These are phyloP conservation scores for Penicillium sp. DNA, from an alignment of 2,329 filamentous ascomycete genomes.

Conservation along the genomic window DNA sequence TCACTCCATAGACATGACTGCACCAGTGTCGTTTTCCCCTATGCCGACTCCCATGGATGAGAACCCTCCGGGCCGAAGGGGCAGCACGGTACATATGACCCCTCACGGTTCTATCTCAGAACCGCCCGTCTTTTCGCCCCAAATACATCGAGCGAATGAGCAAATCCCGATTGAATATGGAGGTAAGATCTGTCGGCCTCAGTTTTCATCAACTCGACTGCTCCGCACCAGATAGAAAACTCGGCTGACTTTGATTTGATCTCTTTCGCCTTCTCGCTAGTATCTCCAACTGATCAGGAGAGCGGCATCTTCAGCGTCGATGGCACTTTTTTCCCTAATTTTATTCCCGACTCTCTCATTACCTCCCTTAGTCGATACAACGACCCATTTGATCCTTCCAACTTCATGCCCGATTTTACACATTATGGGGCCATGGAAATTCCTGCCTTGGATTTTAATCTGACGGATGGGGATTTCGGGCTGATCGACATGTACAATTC, in stretches of 20 bases:
- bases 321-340: conserved; percentile 26
- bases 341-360: conserved; percentile 25
- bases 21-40: conserved; percentile 11
- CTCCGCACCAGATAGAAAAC: too few species aligned
- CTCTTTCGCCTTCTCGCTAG: background rate
- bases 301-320: conserved; percentile 26
- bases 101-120: conserved; percentile 6
- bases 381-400: conserved; percentile 20
- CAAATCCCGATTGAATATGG: conserved; percentile 12
- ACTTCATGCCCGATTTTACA: conserved; percentile 18
- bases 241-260: background rate
- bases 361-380: conserved; percentile 20
- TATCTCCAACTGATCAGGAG: conserved; percentile 23
- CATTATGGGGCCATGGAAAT: conserved; percentile 19
- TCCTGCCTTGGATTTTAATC: conserved; percentile 19
- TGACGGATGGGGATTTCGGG: conserved; percentile 26
- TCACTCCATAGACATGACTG: background rate
- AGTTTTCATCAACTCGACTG: background rate
- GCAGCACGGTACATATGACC: conserved; percentile 3
- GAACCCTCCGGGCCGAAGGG: background rate
- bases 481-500: conserved; percentile 25
- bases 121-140: conserved; percentile 9
- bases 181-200: conserved; percentile 3
- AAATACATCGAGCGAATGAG: conserved; percentile 7
- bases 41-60: conserved; percentile 13